Evolutionary conservation across 495 filamentous ascomycete genomes (phyloP), one percentile per base, ranked within the genome.

Genomic region (Penicillium crystallinum): DNA sequence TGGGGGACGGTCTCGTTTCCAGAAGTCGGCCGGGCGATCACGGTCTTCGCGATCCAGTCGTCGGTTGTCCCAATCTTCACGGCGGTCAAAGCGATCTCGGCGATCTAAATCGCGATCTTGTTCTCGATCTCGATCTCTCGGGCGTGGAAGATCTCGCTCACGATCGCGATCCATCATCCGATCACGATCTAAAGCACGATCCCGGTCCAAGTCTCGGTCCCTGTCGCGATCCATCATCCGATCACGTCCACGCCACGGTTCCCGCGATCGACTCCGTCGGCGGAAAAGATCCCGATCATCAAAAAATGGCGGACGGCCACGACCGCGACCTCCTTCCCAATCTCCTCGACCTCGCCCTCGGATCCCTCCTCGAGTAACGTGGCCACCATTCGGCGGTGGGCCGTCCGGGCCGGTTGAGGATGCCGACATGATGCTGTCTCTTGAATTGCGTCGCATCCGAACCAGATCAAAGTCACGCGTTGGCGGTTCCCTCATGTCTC

Each of bases 321-420:
- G 77, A 6, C 82, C 81, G 22, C 77, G 65, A 23, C 72, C 73
- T 51, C 76, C 77, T 34, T 86, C 84, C 80, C 81, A 87, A 42
- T 87, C 85, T 4, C 80, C 82, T 12, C 85, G 75, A 12, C 88
- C 83, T 45, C 84, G 78, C 6, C 79, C 85, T 30, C 83, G 80
- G 47, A 81, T 71, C 6, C 65, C 81, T 6, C 81, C 81, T 14
- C 80, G 76, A 25, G 84, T 79, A 15, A 78, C 74, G 10, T 77
- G 73, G 22, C 76, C 70, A 25, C 72, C 70, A 50, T 55, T 69
- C 0, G 68, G 48, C 11, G 73, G 65, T 11, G 81, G 79, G 11
- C 77, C 75, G 59, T 95, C 88, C 0, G 84, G 85, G 17, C 79
- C 79, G 11, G 79, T 82, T 0, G 88, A 90, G 1, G 83, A 81